Evolutionary conservation across 331 rosid genomes (phyloP).

Genomic region (Pyrus hybrid): DNA sequence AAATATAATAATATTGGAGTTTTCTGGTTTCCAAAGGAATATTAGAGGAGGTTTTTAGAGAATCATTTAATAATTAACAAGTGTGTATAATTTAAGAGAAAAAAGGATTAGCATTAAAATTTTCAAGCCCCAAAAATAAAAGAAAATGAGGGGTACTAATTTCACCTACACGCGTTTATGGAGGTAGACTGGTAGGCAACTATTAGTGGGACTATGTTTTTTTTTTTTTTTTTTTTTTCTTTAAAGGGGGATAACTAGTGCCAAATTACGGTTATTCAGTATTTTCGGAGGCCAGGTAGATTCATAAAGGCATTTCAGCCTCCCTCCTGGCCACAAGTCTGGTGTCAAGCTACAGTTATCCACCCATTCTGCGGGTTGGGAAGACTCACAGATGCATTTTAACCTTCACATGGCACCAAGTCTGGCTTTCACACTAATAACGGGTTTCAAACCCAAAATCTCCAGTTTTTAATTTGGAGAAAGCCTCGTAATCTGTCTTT

Average conservation of each 20-base stretch:
- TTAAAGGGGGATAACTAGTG: fast-evolving
- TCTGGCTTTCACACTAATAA: fast-evolving
- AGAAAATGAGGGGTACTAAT: neutral
- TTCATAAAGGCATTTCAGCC: fast-evolving
- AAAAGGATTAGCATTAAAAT: neutral
- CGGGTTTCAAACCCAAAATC: fast-evolving
- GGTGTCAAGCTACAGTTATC: too few relatives aligned
- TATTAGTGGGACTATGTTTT: neutral
- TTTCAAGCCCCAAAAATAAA: neutral
- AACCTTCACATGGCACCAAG: fast-evolving
- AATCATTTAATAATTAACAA: neutral
- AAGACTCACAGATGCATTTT: too few relatives aligned
- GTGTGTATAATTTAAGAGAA: neutral
- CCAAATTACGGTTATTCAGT: fast-evolving
- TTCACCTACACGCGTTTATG: neutral
- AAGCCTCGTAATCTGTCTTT: fast-evolving
- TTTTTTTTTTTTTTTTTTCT: too few relatives aligned
- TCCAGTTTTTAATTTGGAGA: too few relatives aligned
- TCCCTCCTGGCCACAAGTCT: too few relatives aligned
- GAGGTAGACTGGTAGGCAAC: neutral
- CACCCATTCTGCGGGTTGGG: fast-evolving
- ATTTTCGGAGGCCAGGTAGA: fast-evolving
- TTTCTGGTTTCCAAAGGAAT: too few relatives aligned
- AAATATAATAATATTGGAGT: too few relatives aligned
- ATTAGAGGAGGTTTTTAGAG: too few relatives aligned